Percentiles rank a stretch among this genome's conserved stretches.
These are phyloP conservation scores for Lachnellula hyalina DNA, from an alignment of 2,329 filamentous ascomycete species.

Conservation along the genomic window DNA sequence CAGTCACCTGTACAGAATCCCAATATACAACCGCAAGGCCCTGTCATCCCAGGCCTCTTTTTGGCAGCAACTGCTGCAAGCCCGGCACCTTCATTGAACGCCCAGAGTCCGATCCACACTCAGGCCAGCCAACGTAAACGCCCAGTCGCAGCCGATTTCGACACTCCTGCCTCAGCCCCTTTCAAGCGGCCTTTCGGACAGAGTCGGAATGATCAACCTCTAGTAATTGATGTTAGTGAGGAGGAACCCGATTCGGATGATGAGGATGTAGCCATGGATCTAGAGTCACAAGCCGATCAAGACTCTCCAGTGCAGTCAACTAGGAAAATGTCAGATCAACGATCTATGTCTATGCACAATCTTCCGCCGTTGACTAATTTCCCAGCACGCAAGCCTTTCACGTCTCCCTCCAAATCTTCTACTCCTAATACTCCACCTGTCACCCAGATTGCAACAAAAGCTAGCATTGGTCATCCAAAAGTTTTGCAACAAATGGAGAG, in stretches of 20 bases:
- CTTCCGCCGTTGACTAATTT: constrained; percentile 42
- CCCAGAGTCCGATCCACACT: not conserved
- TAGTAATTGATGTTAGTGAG: constrained; percentile 85
- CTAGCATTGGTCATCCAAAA: constrained; percentile 23
- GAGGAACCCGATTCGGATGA: constrained; percentile 55
- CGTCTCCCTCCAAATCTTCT: constrained; percentile 21
- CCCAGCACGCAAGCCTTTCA: constrained; percentile 24
- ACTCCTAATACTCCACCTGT: constrained; percentile 22
- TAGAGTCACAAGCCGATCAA: constrained; percentile 47
- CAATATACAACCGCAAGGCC: not conserved
- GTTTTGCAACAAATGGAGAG: constrained; percentile 48
- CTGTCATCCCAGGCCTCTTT: constrained; percentile 28
- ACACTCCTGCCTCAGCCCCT: constrained; percentile 42
- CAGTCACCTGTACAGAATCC: not conserved
- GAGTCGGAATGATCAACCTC: constrained; percentile 50
- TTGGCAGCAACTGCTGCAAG: constrained; percentile 18
- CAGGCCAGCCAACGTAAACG: constrained; percentile 41
- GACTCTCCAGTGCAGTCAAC: constrained; percentile 25
- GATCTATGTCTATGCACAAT: constrained; percentile 34
- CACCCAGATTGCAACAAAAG: constrained; percentile 13
- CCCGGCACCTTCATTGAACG: constrained; percentile 3
- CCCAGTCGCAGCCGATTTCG: constrained; percentile 65
- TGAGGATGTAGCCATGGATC: constrained; percentile 63
- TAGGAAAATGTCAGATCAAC: constrained; percentile 20
- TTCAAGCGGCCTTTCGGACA: constrained; percentile 57